Conservation (phyloP, 495 filamentous ascomycete genomes). For the Aspergillus sparsus region DNA sequence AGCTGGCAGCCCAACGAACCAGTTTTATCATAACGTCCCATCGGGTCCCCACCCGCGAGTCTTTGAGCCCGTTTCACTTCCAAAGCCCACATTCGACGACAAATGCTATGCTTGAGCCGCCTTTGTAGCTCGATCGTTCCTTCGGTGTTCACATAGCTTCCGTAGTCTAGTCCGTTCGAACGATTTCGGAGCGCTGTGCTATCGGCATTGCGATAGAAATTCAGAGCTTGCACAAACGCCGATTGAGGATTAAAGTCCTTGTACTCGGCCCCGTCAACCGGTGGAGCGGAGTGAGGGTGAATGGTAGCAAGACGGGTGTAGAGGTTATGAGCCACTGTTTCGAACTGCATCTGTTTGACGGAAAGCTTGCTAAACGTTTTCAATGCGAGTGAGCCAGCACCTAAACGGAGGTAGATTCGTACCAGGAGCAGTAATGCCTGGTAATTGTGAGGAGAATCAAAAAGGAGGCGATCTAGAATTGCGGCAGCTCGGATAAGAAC, state of each 20-base stretch:
- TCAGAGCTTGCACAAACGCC: slow-evolving; percentile 43
- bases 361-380: slow-evolving; percentile 55
- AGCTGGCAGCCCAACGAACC: slow-evolving; percentile 29
- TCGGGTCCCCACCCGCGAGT: slow-evolving; percentile 41
- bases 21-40: slow-evolving; percentile 38
- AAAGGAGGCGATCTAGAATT: slow-evolving; percentile 52
- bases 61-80: slow-evolving; percentile 44
- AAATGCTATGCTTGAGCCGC: slow-evolving; percentile 42
- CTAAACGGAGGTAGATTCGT: slow-evolving; percentile 55
- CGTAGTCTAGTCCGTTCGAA: slow-evolving; percentile 39
- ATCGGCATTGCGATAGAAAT: slow-evolving; percentile 42
- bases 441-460: slow-evolving; percentile 59
- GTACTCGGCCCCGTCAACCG: slow-evolving; percentile 42
- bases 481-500: slow-evolving; percentile 53
- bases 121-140: slow-evolving; percentile 44
- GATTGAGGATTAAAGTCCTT: slow-evolving; percentile 48
- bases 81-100: slow-evolving; percentile 44
- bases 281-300: slow-evolving; percentile 50
- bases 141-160: slow-evolving; percentile 42
- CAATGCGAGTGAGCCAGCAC: slow-evolving; percentile 55
- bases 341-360: slow-evolving; percentile 62
- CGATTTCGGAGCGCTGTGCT: slow-evolving; percentile 36
- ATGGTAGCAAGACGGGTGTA: slow-evolving; percentile 60
- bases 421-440: slow-evolving; percentile 57
- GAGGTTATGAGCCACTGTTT: slow-evolving; percentile 58